phyloP scores from a whole-genome alignment of 2,329 filamentous ascomycete species.

The Epichloe sylvatica region DNA sequence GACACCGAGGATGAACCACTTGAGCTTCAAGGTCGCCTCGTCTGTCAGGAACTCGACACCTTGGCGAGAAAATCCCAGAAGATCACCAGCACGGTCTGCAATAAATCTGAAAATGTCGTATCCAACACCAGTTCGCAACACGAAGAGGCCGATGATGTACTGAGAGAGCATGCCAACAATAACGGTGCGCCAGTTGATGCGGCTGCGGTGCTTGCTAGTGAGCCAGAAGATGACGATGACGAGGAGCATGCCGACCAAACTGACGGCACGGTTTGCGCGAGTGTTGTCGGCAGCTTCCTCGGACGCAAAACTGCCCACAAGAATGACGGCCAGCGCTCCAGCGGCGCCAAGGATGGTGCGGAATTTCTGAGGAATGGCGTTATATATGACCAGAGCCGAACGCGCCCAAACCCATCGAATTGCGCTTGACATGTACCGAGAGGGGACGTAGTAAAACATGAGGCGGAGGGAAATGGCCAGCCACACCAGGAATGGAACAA shows the following conservation, averaged over 20 bases:
- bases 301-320: constrained; percentile 66
- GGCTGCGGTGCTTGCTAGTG: constrained; percentile 56
- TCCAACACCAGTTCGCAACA: constrained; percentile 64
- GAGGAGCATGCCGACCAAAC: constrained; percentile 62
- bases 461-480: constrained; percentile 61
- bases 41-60: constrained; percentile 56
- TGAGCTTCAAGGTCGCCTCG: constrained; percentile 28
- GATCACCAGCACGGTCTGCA: constrained; percentile 55
- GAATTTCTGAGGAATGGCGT: constrained; percentile 51
- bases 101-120: constrained; percentile 90
- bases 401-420: constrained; percentile 55
- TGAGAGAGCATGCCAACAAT: constrained; percentile 81
- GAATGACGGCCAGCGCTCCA: constrained; percentile 54
- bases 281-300: constrained; percentile 62
- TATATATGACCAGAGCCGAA: constrained; percentile 43
- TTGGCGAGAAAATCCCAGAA: constrained; percentile 61
- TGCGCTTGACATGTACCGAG: constrained; percentile 50
- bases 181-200: constrained; percentile 61
- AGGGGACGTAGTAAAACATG: constrained; percentile 59
- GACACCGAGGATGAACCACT: constrained; percentile 64
- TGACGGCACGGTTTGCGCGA: constrained; percentile 64
- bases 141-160: constrained; percentile 79
- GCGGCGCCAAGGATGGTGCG: constrained; percentile 49
- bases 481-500: constrained; percentile 73
- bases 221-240: constrained; percentile 53